A percentile compares a stretch with the other conserved stretches of the same genome.
phyloP scores from a whole-genome alignment of 2,329 filamentous ascomycete genomes.

The Cadophora malorum region DNA sequence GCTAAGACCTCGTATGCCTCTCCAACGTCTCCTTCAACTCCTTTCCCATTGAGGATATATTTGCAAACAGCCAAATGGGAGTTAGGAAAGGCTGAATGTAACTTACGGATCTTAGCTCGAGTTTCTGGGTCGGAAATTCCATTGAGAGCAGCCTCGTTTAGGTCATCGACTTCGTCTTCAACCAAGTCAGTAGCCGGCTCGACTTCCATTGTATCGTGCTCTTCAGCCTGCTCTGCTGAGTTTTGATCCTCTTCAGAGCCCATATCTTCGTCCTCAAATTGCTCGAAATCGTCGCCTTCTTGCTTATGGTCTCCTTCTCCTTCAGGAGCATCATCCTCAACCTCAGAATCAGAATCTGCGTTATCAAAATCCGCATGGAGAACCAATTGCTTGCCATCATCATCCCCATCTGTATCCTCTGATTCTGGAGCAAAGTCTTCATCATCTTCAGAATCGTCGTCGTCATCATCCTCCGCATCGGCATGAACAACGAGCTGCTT shows the following conservation, averaged over 20 bases:
- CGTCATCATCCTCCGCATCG: conserved; percentile 47
- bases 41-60: conserved; percentile 39
- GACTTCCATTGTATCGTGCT: not conserved
- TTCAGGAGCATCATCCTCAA: conserved; percentile 33
- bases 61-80: conserved; percentile 42
- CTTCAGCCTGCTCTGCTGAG: not conserved
- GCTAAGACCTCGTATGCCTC: conserved; percentile 42
- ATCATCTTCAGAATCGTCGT: conserved; percentile 44
- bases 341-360: conserved; percentile 29
- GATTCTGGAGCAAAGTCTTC: conserved; percentile 38
- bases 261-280: conserved; percentile 18
- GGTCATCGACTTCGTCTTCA: conserved; percentile 9
- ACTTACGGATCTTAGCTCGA: conserved; percentile 40
- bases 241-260: conserved; percentile 2
- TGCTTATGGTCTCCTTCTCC: conserved; percentile 9
- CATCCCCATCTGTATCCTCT: conserved; percentile 19
- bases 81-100: conserved; percentile 43
- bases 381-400: conserved; percentile 20
- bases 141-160: conserved; percentile 31
- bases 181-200: not conserved
- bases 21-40: conserved; percentile 39
- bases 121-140: conserved; percentile 32
- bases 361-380: conserved; percentile 24
- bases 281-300: conserved; percentile 19
- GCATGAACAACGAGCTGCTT: conserved; percentile 41